Percentiles rank a stretch among this genome's conserved stretches.
Conservation (phyloP, 371 early-diverging fungal genomes). For the Rhizopus microsporus region DNA sequence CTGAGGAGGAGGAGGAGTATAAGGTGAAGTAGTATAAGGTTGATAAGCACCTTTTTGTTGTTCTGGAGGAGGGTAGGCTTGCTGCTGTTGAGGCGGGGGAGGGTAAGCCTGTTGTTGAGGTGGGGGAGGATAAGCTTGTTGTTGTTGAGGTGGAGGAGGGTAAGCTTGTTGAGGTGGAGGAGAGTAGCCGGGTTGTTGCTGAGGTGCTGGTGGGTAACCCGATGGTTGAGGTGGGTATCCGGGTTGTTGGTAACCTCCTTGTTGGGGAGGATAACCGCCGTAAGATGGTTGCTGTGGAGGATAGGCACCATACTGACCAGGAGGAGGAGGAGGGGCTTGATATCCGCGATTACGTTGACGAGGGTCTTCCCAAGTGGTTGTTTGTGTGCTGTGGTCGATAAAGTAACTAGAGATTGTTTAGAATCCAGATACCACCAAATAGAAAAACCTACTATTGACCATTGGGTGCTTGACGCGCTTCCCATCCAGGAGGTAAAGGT, state of each 20-base stretch:
- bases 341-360: conserved; percentile 20
- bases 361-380: conserved; percentile 68
- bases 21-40: conserved; percentile 5
- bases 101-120: neutral
- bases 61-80: conserved; percentile 4
- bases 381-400: conserved; percentile 57
- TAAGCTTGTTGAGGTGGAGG: conserved; percentile 12
- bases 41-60: conserved; percentile 4
- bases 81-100: conserved; percentile 6
- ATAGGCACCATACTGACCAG: conserved; percentile 1
- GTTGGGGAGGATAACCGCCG: conserved; percentile 9
- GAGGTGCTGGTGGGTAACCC: conserved; percentile 14
- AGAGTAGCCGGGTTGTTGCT: conserved; percentile 14
- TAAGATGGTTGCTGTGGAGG: conserved; percentile 9
- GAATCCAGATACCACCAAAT: neutral
- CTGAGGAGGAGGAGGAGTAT: conserved; percentile 7
- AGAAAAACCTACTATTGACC: conserved; percentile 40
- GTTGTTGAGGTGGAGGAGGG: conserved; percentile 12
- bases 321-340: conserved; percentile 6
- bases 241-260: conserved; percentile 3
- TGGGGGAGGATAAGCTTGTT: conserved; percentile 10
- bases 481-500: conserved; percentile 52
- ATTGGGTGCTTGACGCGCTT: conserved; percentile 46
- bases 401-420: conserved; percentile 42
- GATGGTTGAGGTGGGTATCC: conserved; percentile 17